Evolutionary conservation across 176 grass and related monocot genomes (phyloP), one percentile per base, ranked within the genome.

Genomic region (Oryza glumipatula): DNA sequence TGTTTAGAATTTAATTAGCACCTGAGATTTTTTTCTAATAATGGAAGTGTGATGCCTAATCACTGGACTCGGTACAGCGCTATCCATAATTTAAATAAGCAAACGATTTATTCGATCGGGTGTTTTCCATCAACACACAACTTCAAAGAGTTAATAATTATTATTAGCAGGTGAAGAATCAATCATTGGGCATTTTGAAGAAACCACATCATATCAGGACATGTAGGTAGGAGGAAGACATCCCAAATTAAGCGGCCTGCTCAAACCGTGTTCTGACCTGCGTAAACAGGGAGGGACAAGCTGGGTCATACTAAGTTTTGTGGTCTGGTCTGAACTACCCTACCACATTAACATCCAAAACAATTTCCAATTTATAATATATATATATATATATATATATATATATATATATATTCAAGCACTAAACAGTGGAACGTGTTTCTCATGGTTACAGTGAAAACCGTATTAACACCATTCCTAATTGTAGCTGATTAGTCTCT

Each of bases 41-140:
- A 58, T 58, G 54, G 19, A 58, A 58, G 17, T 58, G 21, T 58
- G 81, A 65, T 74, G 14, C 85, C 32, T 52, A 61, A 38, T 13
- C 13, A 86, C 56, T 46, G 58, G 82, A 35, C 52, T 54, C 10
- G 60, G 83, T 30, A 54, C 79, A 90, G 28, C 73, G 21, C 24
- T 77, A 36, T 19, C 1, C 68, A 15, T 84, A 45, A 19, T 77
- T 65, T 75, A 72, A 76, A 69, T 73, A 56, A 11, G 72, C 63
- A 89, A 86, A 51, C 45, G 60, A 67, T 86, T 44, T 82, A 32
- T 67, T 80, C 44, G 30, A 32, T 32, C 30, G 43, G 72, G 54
- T 60, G 88, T 36, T 70, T 38, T 58, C 56, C 58, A 77, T 84
- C 43, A 71, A 67, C 44, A 33, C 24, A 54, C 67, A 56, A 22